Conservation (phyloP, 2,329 filamentous ascomycete genomes). For the Xylariaceae sp. region DNA sequence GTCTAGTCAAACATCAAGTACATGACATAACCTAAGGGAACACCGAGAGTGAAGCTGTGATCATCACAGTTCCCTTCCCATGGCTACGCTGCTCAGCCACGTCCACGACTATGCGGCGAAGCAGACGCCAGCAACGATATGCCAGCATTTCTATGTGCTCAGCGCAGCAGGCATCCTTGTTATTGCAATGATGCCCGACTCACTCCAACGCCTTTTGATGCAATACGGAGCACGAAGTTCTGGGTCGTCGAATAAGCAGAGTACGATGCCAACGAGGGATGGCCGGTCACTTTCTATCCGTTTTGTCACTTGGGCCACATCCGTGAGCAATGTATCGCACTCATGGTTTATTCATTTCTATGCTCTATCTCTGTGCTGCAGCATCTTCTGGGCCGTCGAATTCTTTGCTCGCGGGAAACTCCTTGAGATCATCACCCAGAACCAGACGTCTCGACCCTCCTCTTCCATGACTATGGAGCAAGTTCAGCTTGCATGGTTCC, state of each 20-base stretch:
- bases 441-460: slow-evolving; percentile 31
- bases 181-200: slow-evolving; percentile 43
- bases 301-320: slow-evolving; percentile 35
- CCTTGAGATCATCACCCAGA: slow-evolving; percentile 47
- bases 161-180: slow-evolving; percentile 39
- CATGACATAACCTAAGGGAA: no score
- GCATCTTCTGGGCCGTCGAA: slow-evolving; percentile 71
- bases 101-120: slow-evolving; percentile 7
- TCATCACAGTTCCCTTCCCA: no score
- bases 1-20: no score
- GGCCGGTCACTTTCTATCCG: slow-evolving; percentile 21
- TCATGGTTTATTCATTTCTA: slow-evolving; percentile 92
- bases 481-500: slow-evolving; percentile 62
- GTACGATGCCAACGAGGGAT: background rate
- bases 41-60: no score
- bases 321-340: slow-evolving; percentile 68
- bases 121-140: slow-evolving; percentile 32
- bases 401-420: slow-evolving; percentile 53
- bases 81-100: background rate
- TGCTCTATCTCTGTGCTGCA: slow-evolving; percentile 64
- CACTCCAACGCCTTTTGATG: slow-evolving; percentile 44
- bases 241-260: background rate
- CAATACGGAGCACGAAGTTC: slow-evolving; percentile 50
- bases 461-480: slow-evolving; percentile 59
- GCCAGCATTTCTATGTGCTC: slow-evolving; percentile 48